Evolutionary conservation across 305 asterid species (phyloP), one percentile per base, ranked within the genome.

Genomic region (Andrographis paniculata): DNA sequence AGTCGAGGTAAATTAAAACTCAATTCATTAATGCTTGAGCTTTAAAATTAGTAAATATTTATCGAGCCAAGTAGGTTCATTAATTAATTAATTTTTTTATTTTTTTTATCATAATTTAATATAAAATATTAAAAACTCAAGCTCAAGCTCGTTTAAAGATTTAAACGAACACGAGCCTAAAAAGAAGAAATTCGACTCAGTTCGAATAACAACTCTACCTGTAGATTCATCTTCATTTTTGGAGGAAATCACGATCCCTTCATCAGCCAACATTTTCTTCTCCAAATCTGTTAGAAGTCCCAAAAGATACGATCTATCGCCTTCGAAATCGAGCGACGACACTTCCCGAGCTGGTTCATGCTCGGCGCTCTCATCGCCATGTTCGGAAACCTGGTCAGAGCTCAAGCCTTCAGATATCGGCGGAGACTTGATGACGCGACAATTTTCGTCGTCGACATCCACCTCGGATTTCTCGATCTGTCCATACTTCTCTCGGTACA

Each of bases 341-440:
- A 24, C 30, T 8, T 4, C 8, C 30, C 30, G 30, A 24, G 30
- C 6, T 24, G 8, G 6, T 8, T 24, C 30, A 53, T 36, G 62
- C 65, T 66, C 80, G 0, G 52, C 50, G 37, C 51, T 73, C 14
- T 36, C 47, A 2, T 46, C 72, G 52, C 64, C 73, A 0, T 44
- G n/a, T n/a, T n/a, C n/a, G n/a, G n/a, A n/a, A n/a, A n/a, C 60
- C 48, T 63, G 80, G 51, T 16, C 45, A 3, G 71, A 71, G 59
- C 87, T 75, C 11, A 58, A 74, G 27, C 69, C 8, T 3, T 37
- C 42, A 0, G 42, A 65, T 30, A 53, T 10, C 2, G 76, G 66
- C 56, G 74, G 91, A 44, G 85, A 75, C 59, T 64, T 71, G 36
- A 80, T 50, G 40, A 72, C 94, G 28, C 78, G 95, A 52, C 83